Base-by-base conservation (phyloP, 257 asterid genomes). In the Solanum sparsipilum region DNA sequence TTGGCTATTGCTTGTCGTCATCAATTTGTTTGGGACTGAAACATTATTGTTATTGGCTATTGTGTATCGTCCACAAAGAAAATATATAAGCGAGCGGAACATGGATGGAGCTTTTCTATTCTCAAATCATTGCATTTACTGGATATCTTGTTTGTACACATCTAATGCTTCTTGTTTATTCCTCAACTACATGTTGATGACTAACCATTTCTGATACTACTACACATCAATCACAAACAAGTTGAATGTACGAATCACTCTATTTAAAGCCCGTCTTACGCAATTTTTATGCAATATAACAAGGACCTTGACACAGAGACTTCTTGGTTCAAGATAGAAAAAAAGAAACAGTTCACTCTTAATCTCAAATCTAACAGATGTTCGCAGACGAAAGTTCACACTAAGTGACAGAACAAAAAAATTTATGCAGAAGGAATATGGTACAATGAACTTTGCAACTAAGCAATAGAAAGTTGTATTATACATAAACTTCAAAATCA, bases 401-500 rank as follows among this genome's bases (percentile, higher is more conserved):
- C 6, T 48, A 46, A 2, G 25, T 44, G 3, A 41, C 86, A 12
- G 32, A 73, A n/a, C 27, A 25, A 71, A 27, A 27, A 32, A 32
- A 0, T 35, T 76, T 84, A 87, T 73, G 44, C 65, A 34, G 73
- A 88, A 90, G 87, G 46, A 48, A 89, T 86, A 73, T 52, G 10
- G 71, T 67, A 46, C 52, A 38, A 90, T 78, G 89, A 78, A 25
- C 41, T 87, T 48, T 12, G 88, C 65, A 68, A 85, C 84, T 36
- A 52, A 36, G 35, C 73, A 87, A 87, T 72, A 44, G 74, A 76
- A 67, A 87, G 31, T 82, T 6, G 31, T 82, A 48, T 82, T 82
- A 82, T 31, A 48, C 86, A 82, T 48, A 18, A 82, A 31, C 70
- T 48, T 82, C 70, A 48, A 82, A 35, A 9, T 48, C 44, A 31